A percentile compares a stretch with the other conserved stretches of the same genome.
Evolutionary conservation across 352 stramenopile species (phyloP).

Genomic region (Globisporangium cylindrosporum): DNA sequence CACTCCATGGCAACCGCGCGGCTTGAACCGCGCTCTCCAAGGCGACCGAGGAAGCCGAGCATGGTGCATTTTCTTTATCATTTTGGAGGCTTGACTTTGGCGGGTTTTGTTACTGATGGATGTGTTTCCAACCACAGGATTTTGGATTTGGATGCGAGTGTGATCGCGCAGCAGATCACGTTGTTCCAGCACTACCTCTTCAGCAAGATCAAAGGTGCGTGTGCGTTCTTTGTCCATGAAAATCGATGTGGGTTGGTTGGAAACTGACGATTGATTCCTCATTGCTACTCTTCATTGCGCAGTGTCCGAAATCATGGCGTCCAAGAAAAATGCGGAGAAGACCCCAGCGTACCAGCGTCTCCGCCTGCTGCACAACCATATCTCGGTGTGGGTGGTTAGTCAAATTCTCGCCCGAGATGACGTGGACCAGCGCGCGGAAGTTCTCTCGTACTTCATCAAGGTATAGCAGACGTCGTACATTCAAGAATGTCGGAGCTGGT

Average conservation of each 20-base stretch:
- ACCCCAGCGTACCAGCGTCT: slow-evolving; percentile 82
- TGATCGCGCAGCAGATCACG: slow-evolving; percentile 83
- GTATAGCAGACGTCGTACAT: slow-evolving; percentile 18
- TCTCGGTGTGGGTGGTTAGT: slow-evolving; percentile 83
- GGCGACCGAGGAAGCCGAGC: slow-evolving; percentile 34
- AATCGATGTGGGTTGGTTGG: not conserved
- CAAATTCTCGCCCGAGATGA: slow-evolving; percentile 77
- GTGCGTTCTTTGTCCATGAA: not conserved
- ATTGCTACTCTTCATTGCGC: not conserved
- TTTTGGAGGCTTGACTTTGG: not conserved
- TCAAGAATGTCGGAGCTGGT: not conserved
- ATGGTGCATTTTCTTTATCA: slow-evolving; percentile 34
- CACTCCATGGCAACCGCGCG: slow-evolving; percentile 53
- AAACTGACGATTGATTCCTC: not conserved
- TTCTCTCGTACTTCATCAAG: slow-evolving; percentile 84
- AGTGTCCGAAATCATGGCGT: slow-evolving; percentile 80
- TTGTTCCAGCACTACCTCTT: slow-evolving; percentile 87
- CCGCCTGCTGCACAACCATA: slow-evolving; percentile 82
- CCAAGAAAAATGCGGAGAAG: slow-evolving; percentile 71
- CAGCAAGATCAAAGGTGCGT: slow-evolving; percentile 80
- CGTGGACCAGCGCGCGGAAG: slow-evolving; percentile 74
- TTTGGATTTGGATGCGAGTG: slow-evolving; percentile 71
- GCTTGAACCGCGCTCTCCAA: slow-evolving; percentile 32
- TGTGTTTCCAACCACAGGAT: slow-evolving; percentile 32
- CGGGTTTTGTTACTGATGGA: not conserved